Conservation (phyloP, 2,329 filamentous ascomycete genomes). For the Metarhizium rileyi region DNA sequence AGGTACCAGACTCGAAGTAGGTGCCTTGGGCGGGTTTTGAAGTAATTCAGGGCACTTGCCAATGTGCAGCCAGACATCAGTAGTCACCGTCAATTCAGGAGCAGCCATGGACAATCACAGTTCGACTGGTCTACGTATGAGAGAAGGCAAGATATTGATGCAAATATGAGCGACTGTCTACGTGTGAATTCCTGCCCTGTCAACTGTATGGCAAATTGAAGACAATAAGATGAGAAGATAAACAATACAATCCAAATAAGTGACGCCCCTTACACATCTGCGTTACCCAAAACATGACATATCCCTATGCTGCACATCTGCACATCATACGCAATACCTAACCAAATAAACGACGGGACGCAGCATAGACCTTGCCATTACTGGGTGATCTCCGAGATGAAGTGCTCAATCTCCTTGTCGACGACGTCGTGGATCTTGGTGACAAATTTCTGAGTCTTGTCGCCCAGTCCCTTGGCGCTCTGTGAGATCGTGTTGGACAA, state of each 20-base stretch:
- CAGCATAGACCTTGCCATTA: slow-evolving; percentile 16
- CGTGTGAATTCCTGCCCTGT: neutral
- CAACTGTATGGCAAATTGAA: neutral
- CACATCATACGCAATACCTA: neutral
- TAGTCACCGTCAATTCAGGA: neutral
- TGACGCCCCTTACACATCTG: slow-evolving; percentile 10
- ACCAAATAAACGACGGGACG: neutral
- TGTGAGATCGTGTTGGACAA: slow-evolving; percentile 46
- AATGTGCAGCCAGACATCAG: neutral
- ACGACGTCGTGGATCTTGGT: slow-evolving; percentile 54
- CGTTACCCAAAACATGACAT: slow-evolving; percentile 17
- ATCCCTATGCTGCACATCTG: neutral
- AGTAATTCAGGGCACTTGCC: neutral
- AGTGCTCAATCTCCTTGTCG: slow-evolving; percentile 50
- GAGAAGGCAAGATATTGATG: slow-evolving; percentile 8
- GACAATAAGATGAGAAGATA: slow-evolving; percentile 8
- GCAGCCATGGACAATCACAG: neutral
- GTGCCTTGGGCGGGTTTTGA: too few relatives aligned
- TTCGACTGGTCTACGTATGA: neutral
- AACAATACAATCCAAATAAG: slow-evolving; percentile 8
- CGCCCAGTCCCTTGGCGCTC: slow-evolving; percentile 40
- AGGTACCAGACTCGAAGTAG: too few relatives aligned
- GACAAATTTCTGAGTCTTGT: slow-evolving; percentile 51
- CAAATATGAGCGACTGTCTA: slow-evolving; percentile 1
- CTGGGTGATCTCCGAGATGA: slow-evolving; percentile 42